Evolutionary conservation across 352 stramenopile genomes (phyloP), one percentile per base, ranked within the genome.

Genomic region (Pythium biforme): DNA sequence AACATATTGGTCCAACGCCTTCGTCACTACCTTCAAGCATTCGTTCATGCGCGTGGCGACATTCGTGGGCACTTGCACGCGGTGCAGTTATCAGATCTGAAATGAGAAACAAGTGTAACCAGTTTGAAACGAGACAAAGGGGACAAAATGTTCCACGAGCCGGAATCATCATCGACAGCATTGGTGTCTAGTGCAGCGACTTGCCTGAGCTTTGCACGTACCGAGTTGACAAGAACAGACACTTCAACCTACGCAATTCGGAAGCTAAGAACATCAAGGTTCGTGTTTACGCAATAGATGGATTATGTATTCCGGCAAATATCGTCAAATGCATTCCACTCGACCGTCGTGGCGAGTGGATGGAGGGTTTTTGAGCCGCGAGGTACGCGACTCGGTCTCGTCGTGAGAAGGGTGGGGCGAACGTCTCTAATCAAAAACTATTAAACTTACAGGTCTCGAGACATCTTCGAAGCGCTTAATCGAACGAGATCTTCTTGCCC

Each of bases 401-500:
- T 31, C 39, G 43, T 41, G 34, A 40, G 37, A 31, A 22, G 29
- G 41, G 43, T 41, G 26, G 20, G 34, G 59, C 53, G 40, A 60
- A 43, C 25, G 53, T 15, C 54, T 66, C 59, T 66, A 66, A 59
- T 59, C 50, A 50, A 68, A 69, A 69, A 69, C 62, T 69, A 69
- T 64, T 69, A 69, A 64, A 60, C 53, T 59, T 59, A 62, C 51
- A 63, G 43, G 55, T 62, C 53, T 52, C 39, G 27, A 57, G 45
- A 49, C n/a, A 41, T 47, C 51, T 14, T 27, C 8, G 11, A 54
- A 23, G 26, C 33, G 31, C 45, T 52, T 97, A 97, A 83, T 99
- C 95, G 72, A 99, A 99, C 40, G 95, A 98, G 66, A 95, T 94
- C 83, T 99, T 99, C 43, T 81, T 97, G 56, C 97, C 97, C 65